Evolutionary conservation across 139 green algal species (phyloP).

Genomic region (Diplosphaera chodatii): DNA sequence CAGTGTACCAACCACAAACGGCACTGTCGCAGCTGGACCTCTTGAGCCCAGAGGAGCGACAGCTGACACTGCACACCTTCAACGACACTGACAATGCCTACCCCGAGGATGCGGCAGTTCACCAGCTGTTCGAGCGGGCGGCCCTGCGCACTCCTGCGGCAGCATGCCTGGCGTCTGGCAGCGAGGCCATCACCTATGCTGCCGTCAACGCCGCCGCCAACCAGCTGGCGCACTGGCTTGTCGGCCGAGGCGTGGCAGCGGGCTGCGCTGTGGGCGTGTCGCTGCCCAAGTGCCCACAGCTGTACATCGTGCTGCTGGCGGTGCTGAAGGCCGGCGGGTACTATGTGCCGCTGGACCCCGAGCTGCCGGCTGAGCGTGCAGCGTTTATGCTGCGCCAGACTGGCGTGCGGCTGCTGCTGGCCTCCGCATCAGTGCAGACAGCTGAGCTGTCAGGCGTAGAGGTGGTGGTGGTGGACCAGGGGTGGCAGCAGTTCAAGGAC

Average conservation of each 20-base stretch:
- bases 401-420: not conserved
- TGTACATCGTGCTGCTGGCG: conserved; percentile 35
- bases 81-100: conserved; percentile 11
- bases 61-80: not conserved
- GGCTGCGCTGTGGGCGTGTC: conserved; percentile 29
- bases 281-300: conserved; percentile 30
- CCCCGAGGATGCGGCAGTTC: conserved; percentile 1
- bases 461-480: conserved; percentile 7
- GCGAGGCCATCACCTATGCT: conserved; percentile 10
- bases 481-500: not conserved
- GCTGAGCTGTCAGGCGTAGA: not conserved
- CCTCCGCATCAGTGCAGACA: not conserved
- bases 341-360: conserved; percentile 54
- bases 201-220: conserved; percentile 23
- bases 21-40: not conserved
- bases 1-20: not conserved
- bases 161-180: conserved; percentile 11
- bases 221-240: conserved; percentile 27
- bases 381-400: conserved; percentile 16
- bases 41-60: not conserved
- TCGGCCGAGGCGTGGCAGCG: conserved; percentile 1
- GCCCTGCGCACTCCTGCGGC: conserved; percentile 9
- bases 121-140: conserved; percentile 18
- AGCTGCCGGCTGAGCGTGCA: conserved; percentile 37
- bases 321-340: conserved; percentile 38